phyloP scores from a whole-genome alignment of 2,329 filamentous ascomycete genomes.

The Arthroderma sp. region DNA sequence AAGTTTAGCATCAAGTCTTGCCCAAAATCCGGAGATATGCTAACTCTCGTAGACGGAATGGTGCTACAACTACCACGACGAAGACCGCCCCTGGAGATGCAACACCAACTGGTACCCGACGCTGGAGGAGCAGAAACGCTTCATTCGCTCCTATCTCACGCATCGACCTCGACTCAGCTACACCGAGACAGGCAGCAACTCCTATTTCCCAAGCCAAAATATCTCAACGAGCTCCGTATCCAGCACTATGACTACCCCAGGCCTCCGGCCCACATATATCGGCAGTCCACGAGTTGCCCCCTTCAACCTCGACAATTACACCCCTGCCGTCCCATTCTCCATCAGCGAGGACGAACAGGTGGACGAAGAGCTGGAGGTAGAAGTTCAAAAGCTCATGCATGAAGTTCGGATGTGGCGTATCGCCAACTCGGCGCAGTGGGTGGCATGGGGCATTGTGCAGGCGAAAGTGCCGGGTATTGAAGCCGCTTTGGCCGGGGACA shows the following conservation, averaged over 20 bases:
- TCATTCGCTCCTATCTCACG: conserved; percentile 74
- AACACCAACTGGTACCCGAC: conserved; percentile 61
- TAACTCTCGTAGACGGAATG: conserved; percentile 56
- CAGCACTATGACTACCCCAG: conserved; percentile 8
- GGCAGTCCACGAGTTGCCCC: conserved; percentile 35
- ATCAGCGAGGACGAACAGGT: conserved; percentile 48
- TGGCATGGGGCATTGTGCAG: conserved; percentile 93
- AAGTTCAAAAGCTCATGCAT: conserved; percentile 58
- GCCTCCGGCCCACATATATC: conserved; percentile 21
- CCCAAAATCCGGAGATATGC: background rate
- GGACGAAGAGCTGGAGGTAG: conserved; percentile 53
- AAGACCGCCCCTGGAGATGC: conserved; percentile 52
- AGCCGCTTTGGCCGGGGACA: conserved; percentile 19
- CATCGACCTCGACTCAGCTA: conserved; percentile 51
- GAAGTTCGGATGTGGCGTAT: conserved; percentile 78
- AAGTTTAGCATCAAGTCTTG: conserved; percentile 20
- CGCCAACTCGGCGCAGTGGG: conserved; percentile 81
- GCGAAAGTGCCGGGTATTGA: conserved; percentile 70
- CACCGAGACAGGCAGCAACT: conserved; percentile 8
- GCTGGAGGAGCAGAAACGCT: conserved; percentile 67
- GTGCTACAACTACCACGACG: conserved; percentile 93
- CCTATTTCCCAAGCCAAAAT: conserved; percentile 35
- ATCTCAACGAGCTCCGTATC: conserved; percentile 35
- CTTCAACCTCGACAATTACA: conserved; percentile 73
- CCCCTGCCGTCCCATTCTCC: conserved; percentile 32